Base-by-base conservation (phyloP, 2,329 filamentous ascomycete species). In the Endoconidiophora laricicola region DNA sequence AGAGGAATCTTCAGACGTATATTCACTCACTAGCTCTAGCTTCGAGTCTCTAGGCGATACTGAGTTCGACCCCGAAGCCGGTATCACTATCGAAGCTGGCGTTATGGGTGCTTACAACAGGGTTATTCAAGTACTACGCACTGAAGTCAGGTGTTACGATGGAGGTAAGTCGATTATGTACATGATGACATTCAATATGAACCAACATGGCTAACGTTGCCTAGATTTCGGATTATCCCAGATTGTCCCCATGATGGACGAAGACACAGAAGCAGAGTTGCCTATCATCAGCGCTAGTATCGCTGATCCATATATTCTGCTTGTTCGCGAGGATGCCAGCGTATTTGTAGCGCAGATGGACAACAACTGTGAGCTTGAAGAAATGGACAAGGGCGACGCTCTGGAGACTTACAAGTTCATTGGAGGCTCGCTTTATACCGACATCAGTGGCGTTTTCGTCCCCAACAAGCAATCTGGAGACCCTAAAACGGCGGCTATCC, bases 181-280 rank as follows among this genome's bases (percentile, higher is more conserved):
- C 26, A 6, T 22, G 44, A 41, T 49, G 40, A 4, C 16, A 38
- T 10, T 39, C 44, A 36, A 3, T 6, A 12, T 37, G 7, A 6
- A 9, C 14, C 7, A 22, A 23, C 12, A 12, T 53, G 39, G 38
- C 58, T 62, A 24, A 62, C 52, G 6, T 14, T 0, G 6, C n/a
- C 1, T 59, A 86, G 86, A 94, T 62, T 75, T 98, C 53, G 85
- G 83, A 9, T 73, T 98, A 48, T 81, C 81, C 43, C 90, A 96
- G 60, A 96, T 98, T 49, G 74, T 95, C 46, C 86, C 88, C 1
- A 86, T 96, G 74, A 76, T 86, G 54, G 91, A 96, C 58, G 91
- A 94, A 58, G 85, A 91, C 56, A 88, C 81, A 0, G 87, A 83
- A 10, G 80, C 76, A 18, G 86, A 94, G 58, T 81, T 86, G 3